Base-by-base conservation (phyloP, 192 early-diverging fungal genomes). In the Jimgerdemannia lactiflua region DNA sequence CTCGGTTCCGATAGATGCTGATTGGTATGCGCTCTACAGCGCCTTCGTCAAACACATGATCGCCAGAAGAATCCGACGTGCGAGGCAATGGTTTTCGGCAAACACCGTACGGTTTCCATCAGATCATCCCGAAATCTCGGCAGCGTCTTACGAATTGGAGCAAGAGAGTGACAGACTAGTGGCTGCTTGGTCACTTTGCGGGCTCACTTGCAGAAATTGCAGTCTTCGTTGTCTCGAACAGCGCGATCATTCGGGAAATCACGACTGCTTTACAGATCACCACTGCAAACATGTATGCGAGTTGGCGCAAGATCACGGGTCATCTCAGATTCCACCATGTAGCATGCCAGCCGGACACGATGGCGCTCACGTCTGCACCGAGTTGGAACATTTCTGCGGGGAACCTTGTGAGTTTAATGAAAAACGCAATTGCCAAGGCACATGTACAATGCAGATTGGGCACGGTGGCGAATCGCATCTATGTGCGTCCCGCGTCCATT, bases 391-490 rank as follows among this genome's bases (percentile, higher is more conserved):
- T 59, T 14, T 59, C 8, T 59, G 49, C 49, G 49, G 49, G 14
- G 49, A 59, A 59, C 49, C 49, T 6, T 59, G 49, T 14, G 49
- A 6, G 8, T 14, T 59, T 6, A 10, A 59, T 14, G 49, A 14
- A 29, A n/a, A 72, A 70, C 11, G 20, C 19, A 39, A 67, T 77
- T 77, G 76, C 41, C 65, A 54, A 42, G 66, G 14, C 10, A 29
- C 7, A 4, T 77, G 76, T 20, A 43, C 76, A 18, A 67, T 66
- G 49, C 65, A 77, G 14, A 40, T 43, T 14, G 71, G 74, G 4
- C 81, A 82, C 63, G 40, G 65, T 43, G 76, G 70, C 19, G 65
- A 66, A 10, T 72, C 67, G 63, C 81, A 82, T 73, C 54, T 78
- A 40, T 82, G 81, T 64, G 67, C 71, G 43, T 65, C 81, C 4